Conservation (phyloP, 2,329 filamentous ascomycete species). For the Cercospora sp. region DNA sequence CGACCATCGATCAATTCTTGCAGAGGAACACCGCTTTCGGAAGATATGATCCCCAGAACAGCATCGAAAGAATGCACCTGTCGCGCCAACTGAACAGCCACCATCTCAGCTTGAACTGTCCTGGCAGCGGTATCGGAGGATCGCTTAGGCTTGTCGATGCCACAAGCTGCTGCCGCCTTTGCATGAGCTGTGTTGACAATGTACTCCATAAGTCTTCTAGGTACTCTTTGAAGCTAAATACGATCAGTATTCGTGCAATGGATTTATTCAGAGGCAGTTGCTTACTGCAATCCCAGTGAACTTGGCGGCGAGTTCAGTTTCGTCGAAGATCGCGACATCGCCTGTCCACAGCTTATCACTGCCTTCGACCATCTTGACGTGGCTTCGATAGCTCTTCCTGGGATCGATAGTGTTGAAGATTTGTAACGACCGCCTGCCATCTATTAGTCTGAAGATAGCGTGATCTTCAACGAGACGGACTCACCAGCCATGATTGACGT, state of each 20-base stretch:
- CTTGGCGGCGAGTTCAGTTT: background rate
- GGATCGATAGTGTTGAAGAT: background rate
- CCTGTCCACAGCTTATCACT: background rate
- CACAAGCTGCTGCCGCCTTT: background rate
- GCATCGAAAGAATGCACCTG: background rate
- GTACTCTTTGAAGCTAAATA: background rate
- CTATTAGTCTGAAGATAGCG: background rate
- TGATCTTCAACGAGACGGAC: background rate
- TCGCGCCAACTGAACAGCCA: background rate
- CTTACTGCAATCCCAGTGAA: background rate
- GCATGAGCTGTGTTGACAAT: background rate
- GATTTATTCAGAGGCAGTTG: no score
- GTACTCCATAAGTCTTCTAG: background rate
- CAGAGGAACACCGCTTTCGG: background rate
- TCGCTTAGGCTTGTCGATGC: background rate
- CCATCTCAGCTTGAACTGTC: background rate
- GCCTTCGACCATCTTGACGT: background rate
- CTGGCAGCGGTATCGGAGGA: background rate
- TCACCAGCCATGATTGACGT: conserved; percentile 40
- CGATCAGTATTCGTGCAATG: background rate
- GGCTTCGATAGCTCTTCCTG: background rate
- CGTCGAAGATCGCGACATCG: background rate
- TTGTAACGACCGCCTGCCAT: conserved; percentile 10
- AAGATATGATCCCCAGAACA: background rate
- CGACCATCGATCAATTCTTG: background rate